Evolutionary conservation across 768 basidiomycete species (phyloP).

Genomic region (Rubroboletus pulcherrimus): DNA sequence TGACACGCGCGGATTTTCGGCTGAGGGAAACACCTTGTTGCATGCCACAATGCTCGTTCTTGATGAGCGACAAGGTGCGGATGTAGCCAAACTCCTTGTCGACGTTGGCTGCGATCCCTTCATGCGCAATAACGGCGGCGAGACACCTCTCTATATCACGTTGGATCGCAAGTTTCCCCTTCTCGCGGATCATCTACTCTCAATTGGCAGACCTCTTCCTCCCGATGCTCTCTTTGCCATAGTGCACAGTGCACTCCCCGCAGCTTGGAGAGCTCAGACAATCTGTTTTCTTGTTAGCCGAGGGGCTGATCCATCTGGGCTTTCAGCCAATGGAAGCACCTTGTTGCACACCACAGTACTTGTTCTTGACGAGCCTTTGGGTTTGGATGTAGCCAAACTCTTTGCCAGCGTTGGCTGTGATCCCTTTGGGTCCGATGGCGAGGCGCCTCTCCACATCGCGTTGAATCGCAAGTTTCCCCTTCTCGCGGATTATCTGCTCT

Average conservation of each 20-base stretch:
- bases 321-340: background rate
- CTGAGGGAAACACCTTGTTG: background rate
- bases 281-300: background rate
- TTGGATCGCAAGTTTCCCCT: background rate
- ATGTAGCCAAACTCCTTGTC: background rate
- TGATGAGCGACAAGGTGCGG: background rate
- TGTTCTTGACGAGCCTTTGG: background rate
- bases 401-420: conserved; percentile 9
- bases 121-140: background rate
- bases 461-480: background rate
- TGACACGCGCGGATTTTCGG: too few relatives aligned
- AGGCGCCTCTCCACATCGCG: conserved; percentile 7
- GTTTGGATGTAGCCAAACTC: background rate
- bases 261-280: background rate
- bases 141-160: conserved; percentile 7
- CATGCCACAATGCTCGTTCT: background rate
- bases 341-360: background rate
- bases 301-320: background rate
- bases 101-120: conserved; percentile 8
- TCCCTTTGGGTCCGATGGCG: background rate
- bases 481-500: background rate
- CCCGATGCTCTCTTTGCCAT: background rate
- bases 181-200: background rate
- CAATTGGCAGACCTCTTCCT: background rate
- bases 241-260: background rate